Evolutionary conservation across 129 eudicot genomes (phyloP), one percentile per base, ranked within the genome.

Genomic region (Arctium lappa): DNA sequence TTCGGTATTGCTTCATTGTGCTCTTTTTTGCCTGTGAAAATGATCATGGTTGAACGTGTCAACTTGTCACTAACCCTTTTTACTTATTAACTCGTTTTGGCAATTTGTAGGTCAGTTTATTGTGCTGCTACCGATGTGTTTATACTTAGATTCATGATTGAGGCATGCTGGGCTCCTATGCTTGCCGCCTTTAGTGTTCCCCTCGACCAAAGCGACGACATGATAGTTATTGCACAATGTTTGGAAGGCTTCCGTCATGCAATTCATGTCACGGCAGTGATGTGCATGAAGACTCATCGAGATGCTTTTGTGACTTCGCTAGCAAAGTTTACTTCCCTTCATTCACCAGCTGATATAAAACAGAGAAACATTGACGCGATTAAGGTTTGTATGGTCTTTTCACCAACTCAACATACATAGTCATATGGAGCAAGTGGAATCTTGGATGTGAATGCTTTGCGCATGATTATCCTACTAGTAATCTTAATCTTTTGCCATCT

Each of bases 121-220:
- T 93, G 92, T 93, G 97, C 99, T 46, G 99, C 99, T 37, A 93
- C 94, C 75, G 98, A 96, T 81, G 97, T 89, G 32, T 91, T 93
- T 83, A 96, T 96, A 86, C 92, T 96, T 13, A 88, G 95, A 77
- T 96, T 96, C 90, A 96, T 96, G 99, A 79, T 96, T n/a, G 99
- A 96, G 84, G 98, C 85, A 75, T 96, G 98, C 85, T 96, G 99
- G 99, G 99, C 99, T 84, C 99, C 99, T 15, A 96, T 96, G 99
- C 80, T 96, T 87, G 99, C 98, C 77, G 99, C 97, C 63, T 96
- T 96, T 83, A 96, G 97, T 85, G 99, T 96, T 81, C 98, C 99
- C 46, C 94, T 96, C 73, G 99, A 96, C 80, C 99, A 91, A 89
- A 91, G 93, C 66, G 97, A 96, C 53, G 99, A 96, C 72, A 97